These are phyloP conservation scores for Colletotrichum truncatum DNA, from an alignment of 2,329 filamentous ascomycete species.

Conservation along the genomic window DNA sequence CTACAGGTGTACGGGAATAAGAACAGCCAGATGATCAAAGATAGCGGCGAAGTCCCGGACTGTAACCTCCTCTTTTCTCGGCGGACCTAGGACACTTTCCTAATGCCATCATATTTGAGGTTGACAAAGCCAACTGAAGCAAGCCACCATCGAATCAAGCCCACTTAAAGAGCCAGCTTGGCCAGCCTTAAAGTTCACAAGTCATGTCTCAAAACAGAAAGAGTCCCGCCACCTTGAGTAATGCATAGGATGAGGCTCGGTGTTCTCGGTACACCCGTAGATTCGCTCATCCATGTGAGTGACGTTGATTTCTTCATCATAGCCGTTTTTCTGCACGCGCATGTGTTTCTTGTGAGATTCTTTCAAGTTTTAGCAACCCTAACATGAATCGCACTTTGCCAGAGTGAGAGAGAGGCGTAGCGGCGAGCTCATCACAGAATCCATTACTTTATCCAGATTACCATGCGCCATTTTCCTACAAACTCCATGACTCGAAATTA, in stretches of 20 bases:
- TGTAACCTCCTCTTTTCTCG: neutral
- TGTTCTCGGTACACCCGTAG: conserved; percentile 1
- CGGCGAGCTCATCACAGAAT: too few relatives aligned
- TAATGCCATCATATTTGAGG: neutral
- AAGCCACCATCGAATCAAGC: neutral
- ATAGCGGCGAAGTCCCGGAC: too few relatives aligned
- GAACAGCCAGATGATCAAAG: too few relatives aligned
- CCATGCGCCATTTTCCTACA: too few relatives aligned
- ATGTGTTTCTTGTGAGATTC: too few relatives aligned
- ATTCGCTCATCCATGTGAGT: conserved; percentile 11
- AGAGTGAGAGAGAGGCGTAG: too few relatives aligned
- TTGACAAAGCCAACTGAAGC: neutral
- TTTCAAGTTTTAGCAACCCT: too few relatives aligned
- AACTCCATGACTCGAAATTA: too few relatives aligned
- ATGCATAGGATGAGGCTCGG: conserved; percentile 8
- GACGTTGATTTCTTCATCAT: neutral
- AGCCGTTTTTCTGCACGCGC: too few relatives aligned
- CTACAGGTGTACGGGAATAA: neutral
- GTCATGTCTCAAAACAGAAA: conserved; percentile 13
- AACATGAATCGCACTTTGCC: conserved; percentile 17
- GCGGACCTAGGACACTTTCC: too few relatives aligned
- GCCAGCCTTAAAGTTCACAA: conserved; percentile 6
- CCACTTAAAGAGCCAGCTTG: neutral
- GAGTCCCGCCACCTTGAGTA: neutral
- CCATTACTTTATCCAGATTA: too few relatives aligned